Percentiles rank a stretch among this genome's conserved stretches.
Conservation (phyloP, 139 green algal genomes). For the Asterochloris erici region DNA sequence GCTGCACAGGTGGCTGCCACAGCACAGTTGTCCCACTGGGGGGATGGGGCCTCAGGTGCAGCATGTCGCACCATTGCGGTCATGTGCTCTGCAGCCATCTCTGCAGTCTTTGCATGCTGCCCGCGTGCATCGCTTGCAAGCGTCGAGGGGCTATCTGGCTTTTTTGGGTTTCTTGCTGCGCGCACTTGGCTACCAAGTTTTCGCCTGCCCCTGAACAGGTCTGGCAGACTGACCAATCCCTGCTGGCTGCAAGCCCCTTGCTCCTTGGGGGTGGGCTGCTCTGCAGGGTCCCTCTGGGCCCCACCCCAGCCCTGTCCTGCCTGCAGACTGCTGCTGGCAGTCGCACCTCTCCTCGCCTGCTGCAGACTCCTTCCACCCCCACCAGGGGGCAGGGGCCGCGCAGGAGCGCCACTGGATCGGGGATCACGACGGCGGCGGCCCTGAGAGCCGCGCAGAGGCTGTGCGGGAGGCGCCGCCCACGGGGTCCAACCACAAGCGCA, state of each 20-base stretch:
- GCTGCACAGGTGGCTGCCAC: not conserved
- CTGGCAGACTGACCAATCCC: no score
- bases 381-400: conserved; percentile 2
- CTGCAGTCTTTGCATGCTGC: not conserved
- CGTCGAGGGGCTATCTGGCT: no score
- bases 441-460: conserved; percentile 8
- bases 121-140: not conserved
- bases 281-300: no score
- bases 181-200: no score
- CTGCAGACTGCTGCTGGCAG: no score
- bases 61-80: not conserved
- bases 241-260: no score
- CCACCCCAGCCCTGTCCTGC: no score
- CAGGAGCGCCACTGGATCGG: not conserved
- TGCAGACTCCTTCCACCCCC: conserved; percentile 10
- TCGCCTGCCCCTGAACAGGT: no score
- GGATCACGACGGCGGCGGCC: conserved; percentile 1
- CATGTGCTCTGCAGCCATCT: not conserved
- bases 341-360: not conserved
- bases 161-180: no score
- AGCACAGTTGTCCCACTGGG: not conserved
- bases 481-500: conserved; percentile 15
- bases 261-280: no score
- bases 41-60: not conserved
- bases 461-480: conserved; percentile 11